Percentiles rank a stretch among this genome's conserved stretches.
These are phyloP conservation scores for Ammopiptanthus mongolicus DNA, from an alignment of 306 rosid genomes.

Conservation along the genomic window DNA sequence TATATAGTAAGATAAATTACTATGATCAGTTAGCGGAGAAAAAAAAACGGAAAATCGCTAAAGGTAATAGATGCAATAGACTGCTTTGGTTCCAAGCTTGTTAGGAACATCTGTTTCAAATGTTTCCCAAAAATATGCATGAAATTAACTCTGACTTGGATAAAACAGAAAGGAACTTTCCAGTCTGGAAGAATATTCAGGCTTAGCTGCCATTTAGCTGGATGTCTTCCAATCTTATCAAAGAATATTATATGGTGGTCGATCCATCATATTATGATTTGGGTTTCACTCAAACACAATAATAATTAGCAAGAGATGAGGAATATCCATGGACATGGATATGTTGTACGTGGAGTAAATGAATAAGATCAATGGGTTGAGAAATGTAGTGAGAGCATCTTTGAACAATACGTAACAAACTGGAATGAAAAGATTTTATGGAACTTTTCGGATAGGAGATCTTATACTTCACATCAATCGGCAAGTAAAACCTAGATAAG, in stretches of 20 bases:
- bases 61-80: constrained; percentile 17
- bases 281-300: constrained; percentile 21
- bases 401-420: constrained; percentile 8
- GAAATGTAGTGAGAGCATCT: constrained; percentile 20
- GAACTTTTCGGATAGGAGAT: constrained; percentile 25
- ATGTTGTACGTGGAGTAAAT: background rate
- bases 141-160: constrained; percentile 24
- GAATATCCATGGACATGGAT: constrained; percentile 36
- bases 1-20: background rate
- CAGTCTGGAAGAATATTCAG: constrained; percentile 55
- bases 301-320: constrained; percentile 8
- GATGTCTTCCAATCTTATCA: constrained; percentile 31
- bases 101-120: background rate
- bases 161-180: constrained; percentile 38
- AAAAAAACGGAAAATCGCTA: background rate
- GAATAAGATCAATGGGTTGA: background rate
- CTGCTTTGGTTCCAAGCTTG: constrained; percentile 11
- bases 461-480: constrained; percentile 32
- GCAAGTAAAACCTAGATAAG: background rate
- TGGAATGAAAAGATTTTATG: constrained; percentile 23
- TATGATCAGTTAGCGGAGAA: background rate
- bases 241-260: constrained; percentile 32
- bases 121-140: constrained; percentile 22
- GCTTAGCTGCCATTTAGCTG: constrained; percentile 38
- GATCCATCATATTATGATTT: background rate